These are phyloP conservation scores for Balansia obtecta DNA, from an alignment of 2,329 filamentous ascomycete species.

Conservation along the genomic window DNA sequence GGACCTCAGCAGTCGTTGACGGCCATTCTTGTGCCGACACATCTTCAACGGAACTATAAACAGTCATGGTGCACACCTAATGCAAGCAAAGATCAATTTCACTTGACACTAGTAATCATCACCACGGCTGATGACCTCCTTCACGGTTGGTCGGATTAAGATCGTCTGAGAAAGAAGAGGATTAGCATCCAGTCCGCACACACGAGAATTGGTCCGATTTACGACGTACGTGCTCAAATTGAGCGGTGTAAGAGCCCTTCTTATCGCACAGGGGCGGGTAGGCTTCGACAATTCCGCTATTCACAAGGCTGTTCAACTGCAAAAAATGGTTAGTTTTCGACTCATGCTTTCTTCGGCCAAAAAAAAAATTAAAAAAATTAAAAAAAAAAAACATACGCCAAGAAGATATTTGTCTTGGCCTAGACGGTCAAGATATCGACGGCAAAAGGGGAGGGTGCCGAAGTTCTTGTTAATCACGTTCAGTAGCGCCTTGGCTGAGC, in stretches of 20 bases:
- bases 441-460: slow-evolving; percentile 80
- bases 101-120: slow-evolving; percentile 56
- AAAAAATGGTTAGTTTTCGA: neutral
- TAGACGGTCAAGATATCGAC: slow-evolving; percentile 82
- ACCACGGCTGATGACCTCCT: slow-evolving; percentile 78
- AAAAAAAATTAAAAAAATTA: too few species aligned
- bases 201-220: neutral
- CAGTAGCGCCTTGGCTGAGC: slow-evolving; percentile 74
- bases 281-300: slow-evolving; percentile 72
- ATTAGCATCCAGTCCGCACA: slow-evolving; percentile 3
- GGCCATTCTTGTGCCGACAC: slow-evolving; percentile 5
- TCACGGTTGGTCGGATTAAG: slow-evolving; percentile 64
- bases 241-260: slow-evolving; percentile 89
- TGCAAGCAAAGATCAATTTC: neutral
- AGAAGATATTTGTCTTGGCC: slow-evolving; percentile 90
- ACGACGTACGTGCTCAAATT: slow-evolving; percentile 78
- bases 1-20: neutral
- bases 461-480: slow-evolving; percentile 95
- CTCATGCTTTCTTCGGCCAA: neutral
- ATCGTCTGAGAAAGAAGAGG: slow-evolving; percentile 44
- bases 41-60: neutral
- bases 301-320: slow-evolving; percentile 75
- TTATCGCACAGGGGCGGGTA: slow-evolving; percentile 85
- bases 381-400: slow-evolving; percentile 46
- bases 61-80: neutral